Conservation (phyloP, 176 grass and related monocot species). For the Musa schizocarpa region DNA sequence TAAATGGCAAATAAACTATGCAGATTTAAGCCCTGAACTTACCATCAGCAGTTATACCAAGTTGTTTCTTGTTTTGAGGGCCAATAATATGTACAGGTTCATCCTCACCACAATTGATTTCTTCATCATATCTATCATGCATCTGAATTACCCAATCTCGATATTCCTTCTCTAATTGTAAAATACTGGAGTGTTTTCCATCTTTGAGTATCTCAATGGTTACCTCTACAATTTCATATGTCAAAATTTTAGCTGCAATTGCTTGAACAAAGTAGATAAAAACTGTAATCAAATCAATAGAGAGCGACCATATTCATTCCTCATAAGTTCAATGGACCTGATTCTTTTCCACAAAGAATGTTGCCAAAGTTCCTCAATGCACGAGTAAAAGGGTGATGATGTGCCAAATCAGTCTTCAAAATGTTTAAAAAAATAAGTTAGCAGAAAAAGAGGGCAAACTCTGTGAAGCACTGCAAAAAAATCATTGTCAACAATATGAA, state of each 20-base stretch:
- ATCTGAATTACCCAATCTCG: conserved; percentile 35
- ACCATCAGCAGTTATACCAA: conserved; percentile 43
- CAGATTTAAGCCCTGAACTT: conserved; percentile 4
- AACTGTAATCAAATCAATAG: conserved; percentile 3
- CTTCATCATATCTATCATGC: conserved; percentile 44
- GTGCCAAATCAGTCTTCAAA: conserved; percentile 43
- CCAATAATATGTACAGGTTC: conserved; percentile 31
- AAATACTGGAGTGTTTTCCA: conserved; percentile 22
- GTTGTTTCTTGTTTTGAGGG: conserved; percentile 30
- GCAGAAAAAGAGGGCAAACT: too few relatives aligned
- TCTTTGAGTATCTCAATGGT: conserved; percentile 22
- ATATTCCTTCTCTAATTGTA: conserved; percentile 32
- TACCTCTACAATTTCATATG: conserved; percentile 18
- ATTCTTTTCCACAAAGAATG: conserved; percentile 15
- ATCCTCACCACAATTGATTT: conserved; percentile 34
- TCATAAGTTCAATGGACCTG: conserved; percentile 18
- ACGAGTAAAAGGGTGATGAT: conserved; percentile 33
- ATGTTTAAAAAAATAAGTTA: too few relatives aligned
- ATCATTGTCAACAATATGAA: too few relatives aligned
- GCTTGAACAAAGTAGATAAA: neutral
- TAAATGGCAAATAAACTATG: neutral
- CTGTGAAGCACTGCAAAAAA: too few relatives aligned
- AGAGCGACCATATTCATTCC: neutral
- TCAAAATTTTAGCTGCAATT: conserved; percentile 4
- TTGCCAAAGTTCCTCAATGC: conserved; percentile 30